Evolutionary conservation across 805 yeast genomes (phyloP).

Genomic region (Scheffersomyces spartinae): DNA sequence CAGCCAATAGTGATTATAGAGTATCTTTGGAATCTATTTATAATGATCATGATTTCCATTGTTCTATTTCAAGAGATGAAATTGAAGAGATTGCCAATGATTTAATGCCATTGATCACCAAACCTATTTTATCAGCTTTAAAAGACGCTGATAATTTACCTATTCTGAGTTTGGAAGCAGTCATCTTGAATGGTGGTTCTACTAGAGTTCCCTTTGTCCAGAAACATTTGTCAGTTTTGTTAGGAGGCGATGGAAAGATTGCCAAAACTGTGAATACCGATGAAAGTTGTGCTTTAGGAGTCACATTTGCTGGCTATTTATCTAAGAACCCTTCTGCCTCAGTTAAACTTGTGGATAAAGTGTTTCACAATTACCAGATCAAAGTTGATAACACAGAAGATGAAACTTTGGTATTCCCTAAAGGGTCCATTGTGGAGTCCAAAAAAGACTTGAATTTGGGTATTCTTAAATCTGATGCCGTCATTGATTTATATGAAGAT

Average conservation of each 20-base stretch:
- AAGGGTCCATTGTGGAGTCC: conserved; percentile 29
- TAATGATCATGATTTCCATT: conserved; percentile 64
- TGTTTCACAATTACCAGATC: conserved; percentile 37
- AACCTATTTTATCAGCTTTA: conserved; percentile 47
- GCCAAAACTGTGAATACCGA: conserved; percentile 89
- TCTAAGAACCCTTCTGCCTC: too few species aligned
- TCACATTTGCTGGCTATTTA: conserved; percentile 79
- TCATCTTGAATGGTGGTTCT: conserved; percentile 83
- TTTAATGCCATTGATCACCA: conserved; percentile 31
- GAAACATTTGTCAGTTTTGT: conserved; percentile 37
- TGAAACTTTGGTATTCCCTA: conserved; percentile 28
- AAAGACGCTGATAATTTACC: conserved; percentile 16
- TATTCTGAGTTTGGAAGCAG: conserved; percentile 16
- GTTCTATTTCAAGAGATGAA: conserved; percentile 63
- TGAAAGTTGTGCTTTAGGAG: conserved; percentile 86
- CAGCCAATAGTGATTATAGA: conserved; percentile 78
- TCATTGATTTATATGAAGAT: conserved; percentile 28
- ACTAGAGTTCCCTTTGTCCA: conserved; percentile 85
- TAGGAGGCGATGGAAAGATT: conserved; percentile 47
- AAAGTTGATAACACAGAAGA: conserved; percentile 14
- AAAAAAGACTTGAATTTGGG: conserved; percentile 26
- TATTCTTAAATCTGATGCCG: conserved; percentile 13
- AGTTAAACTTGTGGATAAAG: conserved; percentile 47
- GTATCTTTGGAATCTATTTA: conserved; percentile 66
- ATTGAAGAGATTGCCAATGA: conserved; percentile 51